Evolutionary conservation across 2,329 filamentous ascomycete species (phyloP).

Genomic region (Chaetomiaceae sp.): DNA sequence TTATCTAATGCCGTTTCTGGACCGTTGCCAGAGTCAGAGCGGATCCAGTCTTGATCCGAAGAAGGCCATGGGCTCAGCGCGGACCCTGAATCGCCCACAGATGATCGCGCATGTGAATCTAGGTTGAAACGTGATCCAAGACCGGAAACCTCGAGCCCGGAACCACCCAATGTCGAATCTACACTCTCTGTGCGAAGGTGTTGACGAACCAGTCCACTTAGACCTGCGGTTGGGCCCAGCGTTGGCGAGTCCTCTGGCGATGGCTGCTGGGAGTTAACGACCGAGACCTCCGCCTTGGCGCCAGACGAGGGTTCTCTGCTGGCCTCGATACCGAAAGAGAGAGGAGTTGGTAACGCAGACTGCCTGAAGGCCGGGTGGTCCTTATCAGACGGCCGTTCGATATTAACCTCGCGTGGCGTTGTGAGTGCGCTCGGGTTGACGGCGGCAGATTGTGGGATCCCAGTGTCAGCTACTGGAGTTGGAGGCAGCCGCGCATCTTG

Average conservation of each 20-base stretch:
- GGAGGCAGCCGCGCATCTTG: conserved; percentile 34
- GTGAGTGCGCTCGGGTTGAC: conserved; percentile 19
- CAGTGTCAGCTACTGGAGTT: conserved; percentile 43
- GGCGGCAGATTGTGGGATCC: conserved; percentile 32
- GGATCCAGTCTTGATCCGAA: conserved; percentile 31
- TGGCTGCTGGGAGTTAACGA: conserved; percentile 22
- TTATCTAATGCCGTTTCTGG: conserved; percentile 11
- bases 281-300: conserved; percentile 22
- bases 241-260: conserved; percentile 69
- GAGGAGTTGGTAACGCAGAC: conserved; percentile 41
- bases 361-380: conserved; percentile 53
- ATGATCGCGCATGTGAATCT: conserved; percentile 31
- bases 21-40: conserved; percentile 17
- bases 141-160: conserved; percentile 37
- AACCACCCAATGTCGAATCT: conserved; percentile 71
- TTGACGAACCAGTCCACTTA: conserved; percentile 77
- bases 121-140: conserved; percentile 38
- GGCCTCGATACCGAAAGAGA: conserved; percentile 33
- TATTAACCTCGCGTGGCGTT: conserved; percentile 34
- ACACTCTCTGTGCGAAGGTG: conserved; percentile 80
- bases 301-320: conserved; percentile 25
- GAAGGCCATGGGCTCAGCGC: conserved; percentile 45
- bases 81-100: conserved; percentile 32
- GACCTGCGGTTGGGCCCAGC: conserved; percentile 59
- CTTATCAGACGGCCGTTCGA: conserved; percentile 48